phyloP scores from a whole-genome alignment of 2,329 filamentous ascomycete genomes.

The Nothophoma quercina region DNA sequence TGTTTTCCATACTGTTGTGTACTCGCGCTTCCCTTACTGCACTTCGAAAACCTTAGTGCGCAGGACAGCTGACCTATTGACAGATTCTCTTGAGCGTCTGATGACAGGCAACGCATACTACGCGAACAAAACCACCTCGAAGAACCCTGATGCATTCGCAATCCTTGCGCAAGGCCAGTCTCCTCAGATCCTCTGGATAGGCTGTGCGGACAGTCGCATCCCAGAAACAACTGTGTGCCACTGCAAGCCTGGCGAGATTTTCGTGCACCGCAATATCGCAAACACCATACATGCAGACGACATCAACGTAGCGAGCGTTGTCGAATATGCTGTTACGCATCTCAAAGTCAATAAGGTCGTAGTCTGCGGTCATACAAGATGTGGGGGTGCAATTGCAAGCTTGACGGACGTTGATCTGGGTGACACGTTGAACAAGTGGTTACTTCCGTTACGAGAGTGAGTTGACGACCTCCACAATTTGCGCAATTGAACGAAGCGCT shows the following conservation, averaged over 20 bases:
- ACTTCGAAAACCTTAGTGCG: no score
- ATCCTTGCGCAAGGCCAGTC: slow-evolving; percentile 72
- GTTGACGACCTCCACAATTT: slow-evolving; percentile 8
- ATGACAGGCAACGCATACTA: slow-evolving; percentile 75
- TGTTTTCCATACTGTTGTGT: no score
- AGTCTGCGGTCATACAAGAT: slow-evolving; percentile 68
- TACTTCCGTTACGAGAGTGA: slow-evolving; percentile 62
- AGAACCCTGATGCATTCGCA: slow-evolving; percentile 75
- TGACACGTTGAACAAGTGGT: slow-evolving; percentile 66
- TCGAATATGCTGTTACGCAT: slow-evolving; percentile 79
- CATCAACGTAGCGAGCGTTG: slow-evolving; percentile 75
- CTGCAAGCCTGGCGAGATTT: slow-evolving; percentile 82
- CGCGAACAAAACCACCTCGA: slow-evolving; percentile 69
- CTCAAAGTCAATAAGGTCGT: slow-evolving; percentile 72
- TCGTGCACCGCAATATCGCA: slow-evolving; percentile 90
- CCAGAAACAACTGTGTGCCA: slow-evolving; percentile 84
- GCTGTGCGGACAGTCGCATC: slow-evolving; percentile 84
- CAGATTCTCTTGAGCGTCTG: slow-evolving; percentile 67
- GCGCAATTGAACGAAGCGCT: background rate
- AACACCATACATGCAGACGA: slow-evolving; percentile 81
- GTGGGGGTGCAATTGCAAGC: slow-evolving; percentile 65
- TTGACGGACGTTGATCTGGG: slow-evolving; percentile 65
- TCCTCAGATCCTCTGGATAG: slow-evolving; percentile 78
- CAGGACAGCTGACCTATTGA: background rate
- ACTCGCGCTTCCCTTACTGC: no score